phyloP scores from a whole-genome alignment of 2,329 filamentous ascomycete species.

The Bipolaris sorokiniana region DNA sequence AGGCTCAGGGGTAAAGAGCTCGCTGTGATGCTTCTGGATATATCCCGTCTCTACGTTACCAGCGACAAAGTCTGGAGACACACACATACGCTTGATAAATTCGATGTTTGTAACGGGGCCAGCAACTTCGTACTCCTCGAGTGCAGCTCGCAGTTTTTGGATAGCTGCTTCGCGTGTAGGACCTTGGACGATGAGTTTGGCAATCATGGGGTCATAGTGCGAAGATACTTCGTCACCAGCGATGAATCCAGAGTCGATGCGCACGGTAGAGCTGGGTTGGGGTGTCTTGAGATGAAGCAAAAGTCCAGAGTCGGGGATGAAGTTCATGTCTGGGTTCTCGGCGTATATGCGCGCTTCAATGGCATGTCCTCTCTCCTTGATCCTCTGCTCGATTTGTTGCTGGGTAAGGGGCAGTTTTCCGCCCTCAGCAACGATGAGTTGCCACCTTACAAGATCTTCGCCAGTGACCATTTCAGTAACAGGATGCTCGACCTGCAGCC shows the following conservation, averaged over 20 bases:
- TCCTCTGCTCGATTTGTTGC: conserved; percentile 69
- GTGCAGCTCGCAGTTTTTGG: conserved; percentile 77
- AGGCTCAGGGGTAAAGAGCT: conserved; percentile 71
- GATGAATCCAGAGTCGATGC: conserved; percentile 92
- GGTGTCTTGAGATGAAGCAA: conserved; percentile 84
- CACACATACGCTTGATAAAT: conserved; percentile 88
- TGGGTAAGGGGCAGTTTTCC: conserved; percentile 70
- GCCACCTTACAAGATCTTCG: conserved; percentile 89
- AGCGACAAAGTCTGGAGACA: conserved; percentile 78
- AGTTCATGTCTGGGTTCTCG: conserved; percentile 88
- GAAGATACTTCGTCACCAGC: conserved; percentile 91
- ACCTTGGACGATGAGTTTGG: conserved; percentile 92
- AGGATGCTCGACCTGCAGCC: conserved; percentile 95
- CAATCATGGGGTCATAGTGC: conserved; percentile 98
- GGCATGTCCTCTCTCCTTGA: conserved; percentile 78
- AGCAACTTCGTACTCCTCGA: conserved; percentile 90
- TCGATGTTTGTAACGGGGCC: conserved; percentile 95
- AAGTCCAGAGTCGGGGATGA: conserved; percentile 91
- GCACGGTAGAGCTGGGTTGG: conserved; percentile 70
- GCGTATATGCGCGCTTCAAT: conserved; percentile 98
- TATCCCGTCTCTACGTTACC: conserved; percentile 96
- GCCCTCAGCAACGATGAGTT: conserved; percentile 82
- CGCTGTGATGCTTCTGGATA: conserved; percentile 83
- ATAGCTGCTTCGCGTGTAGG: conserved; percentile 79
- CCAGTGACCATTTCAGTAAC: conserved; percentile 83